Evolutionary conservation across 1,284 basidiomycete species (phyloP), one percentile per base, ranked within the genome.

Genomic region (Golubevia pallescens): DNA sequence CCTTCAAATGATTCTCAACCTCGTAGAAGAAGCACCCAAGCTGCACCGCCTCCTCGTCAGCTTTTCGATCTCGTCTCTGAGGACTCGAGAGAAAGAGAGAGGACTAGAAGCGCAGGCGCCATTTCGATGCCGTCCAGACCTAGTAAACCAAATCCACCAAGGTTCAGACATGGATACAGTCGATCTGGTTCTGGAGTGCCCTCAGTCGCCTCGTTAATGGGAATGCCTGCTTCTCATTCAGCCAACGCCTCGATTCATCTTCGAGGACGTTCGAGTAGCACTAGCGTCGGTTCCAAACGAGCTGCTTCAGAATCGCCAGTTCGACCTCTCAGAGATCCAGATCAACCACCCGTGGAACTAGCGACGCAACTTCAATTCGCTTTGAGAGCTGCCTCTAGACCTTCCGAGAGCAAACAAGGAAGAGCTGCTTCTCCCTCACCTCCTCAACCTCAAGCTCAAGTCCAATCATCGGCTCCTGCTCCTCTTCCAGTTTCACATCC

Each of bases 191-290:
- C 64, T 60, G 24, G 64, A 13, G 69, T 67, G 2, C 71, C 68
- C 1, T 74, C 73, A 3, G 34, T 74, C 57, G 71, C 73, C 8
- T 70, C 70, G 7, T 62, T 74, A n/a, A 74, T 74, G 73, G 73
- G 73, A 2, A 74, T 74, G 66, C 70, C 42, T 32, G 28, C 28
- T 32, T 34, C 67, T 19, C 32, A 66, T 8, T 51, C 21, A 53
- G 58, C 48, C n/a, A 32, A 60, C 16, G 23, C 32, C 13, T 5
- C 58, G 6, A 28, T 14, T 21, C 28, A 48, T 24, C 58, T 60
- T 48, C 58, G 58, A 24, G 58, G 58, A 13, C 28, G 58, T 24
- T 51, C 28, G 6, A 60, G 58, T 32, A 23, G 20, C 24, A 51
- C 58, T 16, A 51, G 42, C 32, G 16, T 60, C 13, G 58, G 58